These are phyloP conservation scores for Ophiostoma pallidulum DNA, from an alignment of 2,329 filamentous ascomycete genomes.

Conservation along the genomic window DNA sequence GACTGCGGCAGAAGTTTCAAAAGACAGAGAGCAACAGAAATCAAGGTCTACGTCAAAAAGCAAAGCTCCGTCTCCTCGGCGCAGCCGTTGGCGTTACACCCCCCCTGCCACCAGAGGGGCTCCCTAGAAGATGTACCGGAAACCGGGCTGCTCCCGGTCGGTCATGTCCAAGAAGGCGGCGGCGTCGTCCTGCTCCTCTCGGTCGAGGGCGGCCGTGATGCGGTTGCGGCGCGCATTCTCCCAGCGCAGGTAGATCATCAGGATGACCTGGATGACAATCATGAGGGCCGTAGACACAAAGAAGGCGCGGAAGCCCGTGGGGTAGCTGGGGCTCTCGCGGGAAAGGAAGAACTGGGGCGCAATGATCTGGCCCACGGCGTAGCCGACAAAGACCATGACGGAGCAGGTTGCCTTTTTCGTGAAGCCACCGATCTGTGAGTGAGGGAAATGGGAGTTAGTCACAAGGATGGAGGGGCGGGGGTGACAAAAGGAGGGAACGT, in stretches of 20 bases:
- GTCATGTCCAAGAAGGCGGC: constrained; percentile 9
- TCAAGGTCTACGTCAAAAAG: too few relatives aligned
- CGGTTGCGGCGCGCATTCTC: constrained; percentile 9
- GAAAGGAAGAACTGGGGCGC: constrained; percentile 42
- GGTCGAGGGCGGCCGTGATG: constrained; percentile 2
- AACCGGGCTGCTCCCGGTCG: constrained; percentile 12
- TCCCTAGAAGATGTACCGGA: constrained; percentile 13
- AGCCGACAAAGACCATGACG: constrained; percentile 53
- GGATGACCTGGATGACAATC: constrained; percentile 36
- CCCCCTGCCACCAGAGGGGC: too few relatives aligned
- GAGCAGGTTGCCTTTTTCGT: constrained; percentile 61
- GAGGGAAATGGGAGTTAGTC: too few relatives aligned
- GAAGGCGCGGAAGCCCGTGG: constrained; percentile 56
- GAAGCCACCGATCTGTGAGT: constrained; percentile 59
- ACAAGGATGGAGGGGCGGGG: too few relatives aligned
- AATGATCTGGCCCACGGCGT: constrained; percentile 45
- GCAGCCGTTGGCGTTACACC: too few relatives aligned
- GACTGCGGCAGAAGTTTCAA: too few relatives aligned
- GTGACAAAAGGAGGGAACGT: background rate
- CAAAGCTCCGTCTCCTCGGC: too few relatives aligned
- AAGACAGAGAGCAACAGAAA: too few relatives aligned
- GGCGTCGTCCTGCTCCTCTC: constrained; percentile 7
- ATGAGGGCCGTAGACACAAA: constrained; percentile 49
- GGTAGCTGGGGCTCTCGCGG: constrained; percentile 49
- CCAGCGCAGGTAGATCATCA: constrained; percentile 34